Percentiles rank a stretch among this genome's conserved stretches.
Conservation (phyloP, 2,329 filamentous ascomycete species). For the Rutstroemia sydowiana region DNA sequence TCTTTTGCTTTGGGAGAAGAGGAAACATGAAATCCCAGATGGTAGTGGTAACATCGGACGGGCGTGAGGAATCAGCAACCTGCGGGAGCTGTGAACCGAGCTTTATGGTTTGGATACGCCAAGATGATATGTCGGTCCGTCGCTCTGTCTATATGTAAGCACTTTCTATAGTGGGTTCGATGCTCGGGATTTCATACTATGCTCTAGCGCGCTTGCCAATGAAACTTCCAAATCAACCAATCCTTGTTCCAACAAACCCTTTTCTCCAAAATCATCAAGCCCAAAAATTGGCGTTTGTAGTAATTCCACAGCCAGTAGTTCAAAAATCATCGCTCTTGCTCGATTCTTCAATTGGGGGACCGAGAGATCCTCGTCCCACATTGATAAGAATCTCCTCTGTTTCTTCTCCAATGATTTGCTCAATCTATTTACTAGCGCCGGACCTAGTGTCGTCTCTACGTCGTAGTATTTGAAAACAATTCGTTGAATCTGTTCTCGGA, state of each 20-base stretch:
- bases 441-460: neutral
- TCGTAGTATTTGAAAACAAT: slow-evolving; percentile 4
- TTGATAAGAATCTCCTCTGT: neutral
- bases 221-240: slow-evolving; percentile 5
- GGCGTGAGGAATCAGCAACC: neutral
- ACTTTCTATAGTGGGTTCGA: no score
- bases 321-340: slow-evolving; percentile 5
- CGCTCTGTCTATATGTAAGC: no score
- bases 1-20: neutral
- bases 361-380: neutral
- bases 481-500: slow-evolving; percentile 10
- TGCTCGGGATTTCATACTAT: neutral
- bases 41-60: neutral
- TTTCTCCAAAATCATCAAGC: neutral
- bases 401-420: neutral
- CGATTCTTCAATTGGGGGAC: slow-evolving; percentile 2
- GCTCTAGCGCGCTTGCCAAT: neutral
- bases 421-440: neutral
- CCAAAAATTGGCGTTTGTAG: slow-evolving; percentile 5
- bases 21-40: neutral
- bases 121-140: slow-evolving; percentile 7
- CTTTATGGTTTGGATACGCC: slow-evolving; percentile 10
- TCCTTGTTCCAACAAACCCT: neutral
- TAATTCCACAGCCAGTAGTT: slow-evolving; percentile 1
- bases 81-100: neutral